Evolutionary conservation across 192 early-diverging fungal genomes (phyloP), one percentile per base, ranked within the genome.

Genomic region (Obelidium mucronatum): DNA sequence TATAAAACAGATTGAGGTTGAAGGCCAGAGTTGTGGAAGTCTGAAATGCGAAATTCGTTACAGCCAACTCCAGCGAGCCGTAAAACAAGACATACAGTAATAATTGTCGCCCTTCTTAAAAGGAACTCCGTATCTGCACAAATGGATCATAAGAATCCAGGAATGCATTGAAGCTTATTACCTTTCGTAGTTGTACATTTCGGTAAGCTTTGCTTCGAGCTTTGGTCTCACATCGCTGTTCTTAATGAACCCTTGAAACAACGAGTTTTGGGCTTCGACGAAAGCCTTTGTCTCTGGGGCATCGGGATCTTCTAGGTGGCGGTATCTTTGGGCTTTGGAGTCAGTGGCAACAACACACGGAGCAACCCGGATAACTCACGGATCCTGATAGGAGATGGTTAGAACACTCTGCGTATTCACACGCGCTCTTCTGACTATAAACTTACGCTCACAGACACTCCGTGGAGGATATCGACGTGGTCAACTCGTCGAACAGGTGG

Each of bases 251-350:
- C 83, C 78, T 52, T 65, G 68, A 19, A 85, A 74, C 35, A 92
- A 30, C 74, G 77, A 72, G 76, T 86, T 88, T 72, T 93, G 91
- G 15, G 78, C 86, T n/a, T 89, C 78, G 22, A 92, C 86, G 80
- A 91, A 93, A 2, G 76, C 83, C 59, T 86, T 80, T 65, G 91
- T 93, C 73, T 92, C 85, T 36, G 81, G 76, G 0, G 82, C 72
- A 39, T 90, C 83, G 19, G 91, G 89, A 59, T 91, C 87, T 73
- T 93, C 92, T 33, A 93, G 79, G 87, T 74, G 72, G 28, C 72
- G 56, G 60, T 74, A 74, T 6, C 48, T 51, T n/a, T 74, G 28
- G 40, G 1, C 40, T 63, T 37, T 26, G 24, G 11, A 39, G 8
- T 26, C 11, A 35, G 2, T 34, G 34, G 15, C 13, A 69, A 33